Evolutionary conservation across 306 rosid genomes (phyloP).

Genomic region (Potentilla sterilis): DNA sequence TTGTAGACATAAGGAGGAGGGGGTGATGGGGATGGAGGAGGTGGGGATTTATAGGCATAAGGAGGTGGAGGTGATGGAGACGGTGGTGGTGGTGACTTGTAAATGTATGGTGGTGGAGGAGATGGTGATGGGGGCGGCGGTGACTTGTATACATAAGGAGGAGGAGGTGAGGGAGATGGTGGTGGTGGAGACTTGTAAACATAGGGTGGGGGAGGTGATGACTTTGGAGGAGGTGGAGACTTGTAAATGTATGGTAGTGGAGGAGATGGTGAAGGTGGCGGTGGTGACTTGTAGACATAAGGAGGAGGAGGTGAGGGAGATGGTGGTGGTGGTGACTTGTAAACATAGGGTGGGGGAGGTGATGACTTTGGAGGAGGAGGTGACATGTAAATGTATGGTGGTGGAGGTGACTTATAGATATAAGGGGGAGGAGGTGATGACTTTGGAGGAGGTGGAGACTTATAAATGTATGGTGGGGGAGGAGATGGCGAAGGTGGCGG

Average conservation of each 20-base stretch:
- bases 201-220: background rate
- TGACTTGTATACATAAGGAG: slow-evolving; percentile 11
- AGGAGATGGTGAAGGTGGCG: background rate
- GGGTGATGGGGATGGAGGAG: background rate
- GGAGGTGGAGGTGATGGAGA: background rate
- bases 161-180: background rate
- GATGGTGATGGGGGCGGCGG: slow-evolving; percentile 3
- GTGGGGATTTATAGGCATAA: background rate
- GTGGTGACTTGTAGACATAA: background rate
- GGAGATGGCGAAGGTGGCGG: accelerated
- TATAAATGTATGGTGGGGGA: background rate
- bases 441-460: background rate
- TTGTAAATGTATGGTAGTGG: no score
- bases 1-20: background rate
- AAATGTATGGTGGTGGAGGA: background rate
- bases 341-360: background rate
- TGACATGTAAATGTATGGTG: background rate
- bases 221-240: background rate
- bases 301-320: background rate
- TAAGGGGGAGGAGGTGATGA: background rate
- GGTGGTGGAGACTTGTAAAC: background rate
- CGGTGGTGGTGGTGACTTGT: slow-evolving; percentile 21
- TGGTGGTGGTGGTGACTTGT: slow-evolving; percentile 19
- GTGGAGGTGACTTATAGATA: background rate
- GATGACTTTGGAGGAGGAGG: slow-evolving; percentile 12